Base-by-base conservation (phyloP, 352 stramenopile genomes). In the Plasmopara muralis region DNA sequence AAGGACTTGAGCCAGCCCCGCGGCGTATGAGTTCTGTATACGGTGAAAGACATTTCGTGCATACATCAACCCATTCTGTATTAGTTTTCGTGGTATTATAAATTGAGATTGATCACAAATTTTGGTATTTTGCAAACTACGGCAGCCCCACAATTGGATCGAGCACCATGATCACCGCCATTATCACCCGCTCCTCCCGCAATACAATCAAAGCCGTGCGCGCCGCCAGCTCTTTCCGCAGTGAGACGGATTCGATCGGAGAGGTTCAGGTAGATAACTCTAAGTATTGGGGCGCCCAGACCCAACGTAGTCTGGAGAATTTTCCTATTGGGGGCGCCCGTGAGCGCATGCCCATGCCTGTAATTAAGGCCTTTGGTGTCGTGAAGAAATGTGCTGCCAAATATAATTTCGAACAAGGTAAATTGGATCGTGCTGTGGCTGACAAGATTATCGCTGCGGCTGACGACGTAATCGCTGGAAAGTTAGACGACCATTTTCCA, bases 401-500 rank as follows among this genome's bases (percentile, higher is more conserved):
- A 54, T 97, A 98, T 73, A 97, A 97, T 66, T 57, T 93, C 31
- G 57, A 85, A 48, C 72, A 87, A 53, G 88, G 87, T 20, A 89
- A 95, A 42, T 66, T 98, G 51, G 68, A 85, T 30, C 47, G 65
- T 4, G 53, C 72, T 9, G 68, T 97, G 47, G 89, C 82, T 6
- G 70, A 86, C n/a, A 86, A 90, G 29, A 98, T 98, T 70, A 86
- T 92, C 30, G 57, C 79, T 37, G 94, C 95, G 5, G 91, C 89
- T 9, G 77, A 96, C 51, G 92, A 98, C 57, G 84, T 98, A 8
- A 94, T 98, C 48, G 58, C 62, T 1, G 95, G 94, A 60, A 80
- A 96, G 30, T 70, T 97, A 31, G 92, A 98, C 66, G 86, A 93
- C 53, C 95, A 99, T 53, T 98, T 99, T 66, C 95, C 93, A 10